Conservation (phyloP, 2,329 filamentous ascomycete genomes). For the Fusarium guadeloupense region DNA sequence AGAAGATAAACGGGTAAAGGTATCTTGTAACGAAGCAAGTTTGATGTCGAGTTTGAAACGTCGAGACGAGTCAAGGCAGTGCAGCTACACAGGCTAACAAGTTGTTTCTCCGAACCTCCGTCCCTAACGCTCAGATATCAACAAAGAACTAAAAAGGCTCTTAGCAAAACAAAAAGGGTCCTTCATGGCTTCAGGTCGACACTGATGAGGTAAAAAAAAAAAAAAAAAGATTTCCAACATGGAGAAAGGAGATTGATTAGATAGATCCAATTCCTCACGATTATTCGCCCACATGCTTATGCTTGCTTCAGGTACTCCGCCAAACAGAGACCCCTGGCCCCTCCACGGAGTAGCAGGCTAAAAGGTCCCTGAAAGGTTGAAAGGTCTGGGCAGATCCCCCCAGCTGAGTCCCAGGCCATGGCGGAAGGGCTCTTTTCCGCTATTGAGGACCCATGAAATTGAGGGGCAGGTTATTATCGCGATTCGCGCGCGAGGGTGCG, state of each 20-base stretch:
- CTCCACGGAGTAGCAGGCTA: too few species aligned
- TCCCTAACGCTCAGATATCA: constrained; percentile 11
- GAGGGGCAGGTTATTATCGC: constrained; percentile 8
- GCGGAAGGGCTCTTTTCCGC: constrained; percentile 11
- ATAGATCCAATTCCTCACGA: constrained; percentile 32
- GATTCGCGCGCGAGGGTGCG: background rate
- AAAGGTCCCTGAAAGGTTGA: constrained; percentile 9
- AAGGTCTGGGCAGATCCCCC: constrained; percentile 21
- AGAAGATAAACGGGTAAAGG: constrained; percentile 11
- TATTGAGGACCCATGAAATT: constrained; percentile 1
- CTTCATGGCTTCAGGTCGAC: background rate
- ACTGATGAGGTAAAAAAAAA: constrained; percentile 13
- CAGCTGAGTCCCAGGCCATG: background rate
- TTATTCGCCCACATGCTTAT: constrained; percentile 30
- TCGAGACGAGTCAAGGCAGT: constrained; percentile 9
- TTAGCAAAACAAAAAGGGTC: background rate
- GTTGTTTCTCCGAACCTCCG: constrained; percentile 22
- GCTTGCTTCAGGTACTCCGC: constrained; percentile 13
- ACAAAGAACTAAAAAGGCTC: background rate
- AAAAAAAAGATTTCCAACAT: background rate
- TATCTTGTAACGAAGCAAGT: constrained; percentile 19
- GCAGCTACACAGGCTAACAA: constrained; percentile 22
- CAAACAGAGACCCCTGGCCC: constrained; percentile 7
- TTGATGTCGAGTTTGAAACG: constrained; percentile 24
- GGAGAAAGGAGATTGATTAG: constrained; percentile 33